phyloP scores from a whole-genome alignment of 108 stramenopile genomes.

The Chaetoceros tenuissimus region DNA sequence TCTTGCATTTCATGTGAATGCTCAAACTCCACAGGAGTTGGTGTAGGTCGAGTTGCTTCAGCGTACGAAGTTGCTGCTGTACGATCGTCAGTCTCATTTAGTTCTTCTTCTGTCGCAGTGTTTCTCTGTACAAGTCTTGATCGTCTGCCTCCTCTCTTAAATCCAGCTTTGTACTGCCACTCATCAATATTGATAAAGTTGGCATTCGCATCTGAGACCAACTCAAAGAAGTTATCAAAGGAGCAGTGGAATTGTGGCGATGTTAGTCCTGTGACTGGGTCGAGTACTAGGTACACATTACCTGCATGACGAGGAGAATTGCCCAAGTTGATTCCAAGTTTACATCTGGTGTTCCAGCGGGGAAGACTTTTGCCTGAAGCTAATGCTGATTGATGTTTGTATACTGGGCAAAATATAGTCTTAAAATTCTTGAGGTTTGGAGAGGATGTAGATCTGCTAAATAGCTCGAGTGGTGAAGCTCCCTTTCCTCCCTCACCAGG shows the following conservation, averaged over 20 bases:
- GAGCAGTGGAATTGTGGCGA: constrained; percentile 31
- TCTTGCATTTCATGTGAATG: too few species aligned
- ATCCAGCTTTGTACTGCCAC: background rate
- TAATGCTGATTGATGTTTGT: constrained; percentile 14
- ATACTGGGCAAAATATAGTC: constrained; percentile 26
- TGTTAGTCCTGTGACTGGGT: constrained; percentile 19
- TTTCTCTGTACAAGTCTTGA: too few species aligned
- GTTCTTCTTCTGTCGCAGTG: too few species aligned
- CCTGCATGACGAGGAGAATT: constrained; percentile 18
- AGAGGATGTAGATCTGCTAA: constrained; percentile 1
- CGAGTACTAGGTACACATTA: constrained; percentile 28
- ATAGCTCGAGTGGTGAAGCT: constrained; percentile 4
- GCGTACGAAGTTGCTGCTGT: too few species aligned
- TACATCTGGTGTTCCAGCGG: constrained; percentile 25
- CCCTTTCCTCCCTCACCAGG: background rate
- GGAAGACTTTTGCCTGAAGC: constrained; percentile 16
- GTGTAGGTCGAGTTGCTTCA: too few species aligned
- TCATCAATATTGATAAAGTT: too few species aligned
- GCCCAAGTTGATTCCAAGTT: constrained; percentile 30
- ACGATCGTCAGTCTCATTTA: too few species aligned
- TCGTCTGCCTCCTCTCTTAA: too few species aligned
- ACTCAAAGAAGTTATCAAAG: constrained; percentile 25
- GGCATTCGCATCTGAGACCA: too few species aligned
- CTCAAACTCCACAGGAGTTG: too few species aligned
- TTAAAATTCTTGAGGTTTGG: constrained; percentile 4